Percentiles rank a stretch among this genome's conserved stretches.
Conservation (phyloP, 2,329 filamentous ascomycete genomes). For the Apiospora malaysiana region DNA sequence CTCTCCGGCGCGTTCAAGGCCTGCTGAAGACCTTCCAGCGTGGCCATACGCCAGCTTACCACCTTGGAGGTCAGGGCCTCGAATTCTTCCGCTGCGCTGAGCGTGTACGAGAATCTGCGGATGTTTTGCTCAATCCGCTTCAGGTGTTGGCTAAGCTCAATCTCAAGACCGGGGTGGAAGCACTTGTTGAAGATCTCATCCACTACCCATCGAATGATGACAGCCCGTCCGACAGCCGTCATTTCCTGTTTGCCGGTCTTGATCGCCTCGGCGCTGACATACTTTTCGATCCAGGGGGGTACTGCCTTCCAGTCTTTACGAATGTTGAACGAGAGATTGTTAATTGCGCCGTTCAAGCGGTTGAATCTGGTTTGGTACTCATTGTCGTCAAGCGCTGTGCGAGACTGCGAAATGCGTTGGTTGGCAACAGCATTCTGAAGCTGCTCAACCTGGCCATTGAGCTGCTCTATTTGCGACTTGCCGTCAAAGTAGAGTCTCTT, state of each 20-base stretch:
- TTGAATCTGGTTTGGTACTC: conserved; percentile 91
- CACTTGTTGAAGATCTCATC: conserved; percentile 90
- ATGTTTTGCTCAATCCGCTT: conserved; percentile 91
- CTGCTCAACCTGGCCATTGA: conserved; percentile 87
- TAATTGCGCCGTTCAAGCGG: conserved; percentile 90
- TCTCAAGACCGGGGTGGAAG: conserved; percentile 89
- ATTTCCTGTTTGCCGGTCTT: conserved; percentile 94
- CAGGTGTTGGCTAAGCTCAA: conserved; percentile 74
- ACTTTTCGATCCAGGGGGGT: conserved; percentile 78
- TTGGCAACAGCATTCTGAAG: conserved; percentile 97
- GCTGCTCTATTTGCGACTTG: conserved; percentile 87
- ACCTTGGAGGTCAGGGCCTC: conserved; percentile 88
- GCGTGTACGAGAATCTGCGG: conserved; percentile 73
- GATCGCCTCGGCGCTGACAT: conserved; percentile 84
- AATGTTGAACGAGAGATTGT: conserved; percentile 93
- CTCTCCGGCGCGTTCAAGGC: conserved; percentile 70
- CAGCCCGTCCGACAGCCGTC: conserved; percentile 90
- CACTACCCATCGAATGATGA: conserved; percentile 87
- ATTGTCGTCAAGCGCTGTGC: conserved; percentile 92
- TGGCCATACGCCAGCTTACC: conserved; percentile 91
- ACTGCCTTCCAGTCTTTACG: conserved; percentile 90
- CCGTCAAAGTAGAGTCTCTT: conserved; percentile 98
- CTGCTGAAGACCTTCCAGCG: conserved; percentile 85
- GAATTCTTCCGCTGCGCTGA: conserved; percentile 83
- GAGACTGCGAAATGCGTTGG: conserved; percentile 91